These are phyloP conservation scores for Rhizopus sp. DNA, from an alignment of 371 early-diverging fungal species.

Conservation along the genomic window DNA sequence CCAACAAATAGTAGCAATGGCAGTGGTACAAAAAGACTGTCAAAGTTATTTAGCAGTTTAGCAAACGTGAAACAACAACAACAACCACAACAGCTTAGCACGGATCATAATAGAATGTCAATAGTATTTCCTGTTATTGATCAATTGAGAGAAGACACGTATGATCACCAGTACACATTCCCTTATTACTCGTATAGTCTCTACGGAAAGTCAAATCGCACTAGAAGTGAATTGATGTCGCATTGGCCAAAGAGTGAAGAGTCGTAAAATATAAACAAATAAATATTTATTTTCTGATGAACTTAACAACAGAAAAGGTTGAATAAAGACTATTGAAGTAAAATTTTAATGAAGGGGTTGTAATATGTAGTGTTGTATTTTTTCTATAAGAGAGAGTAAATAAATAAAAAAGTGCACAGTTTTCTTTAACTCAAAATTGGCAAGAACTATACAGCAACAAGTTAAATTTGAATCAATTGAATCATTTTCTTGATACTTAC, in stretches of 20 bases:
- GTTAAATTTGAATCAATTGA: neutral
- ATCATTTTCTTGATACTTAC: constrained; percentile 22
- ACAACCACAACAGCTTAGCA: neutral
- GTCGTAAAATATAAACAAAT: neutral
- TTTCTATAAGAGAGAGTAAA: neutral
- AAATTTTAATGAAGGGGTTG: neutral
- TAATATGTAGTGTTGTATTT: neutral
- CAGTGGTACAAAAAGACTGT: constrained; percentile 10
- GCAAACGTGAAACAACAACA: constrained; percentile 8
- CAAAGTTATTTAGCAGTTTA: constrained; percentile 17
- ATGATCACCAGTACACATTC: constrained; percentile 19
- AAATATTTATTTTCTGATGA: no score
- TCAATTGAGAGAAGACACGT: neutral
- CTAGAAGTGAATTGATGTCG: no score
- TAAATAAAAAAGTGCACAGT: constrained; percentile 2
- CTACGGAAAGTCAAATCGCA: neutral
- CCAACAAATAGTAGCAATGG: constrained; percentile 6
- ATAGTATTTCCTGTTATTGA: neutral
- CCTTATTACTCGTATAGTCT: constrained; percentile 9
- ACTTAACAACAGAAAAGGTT: no score
- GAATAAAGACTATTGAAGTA: no score
- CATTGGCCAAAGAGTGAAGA: neutral
- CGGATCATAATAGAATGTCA: neutral
- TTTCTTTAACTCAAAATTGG: constrained; percentile 33
- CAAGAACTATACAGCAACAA: constrained; percentile 22